Evolutionary conservation across 441 rosid species (phyloP).

Genomic region (Populus hybrid): DNA sequence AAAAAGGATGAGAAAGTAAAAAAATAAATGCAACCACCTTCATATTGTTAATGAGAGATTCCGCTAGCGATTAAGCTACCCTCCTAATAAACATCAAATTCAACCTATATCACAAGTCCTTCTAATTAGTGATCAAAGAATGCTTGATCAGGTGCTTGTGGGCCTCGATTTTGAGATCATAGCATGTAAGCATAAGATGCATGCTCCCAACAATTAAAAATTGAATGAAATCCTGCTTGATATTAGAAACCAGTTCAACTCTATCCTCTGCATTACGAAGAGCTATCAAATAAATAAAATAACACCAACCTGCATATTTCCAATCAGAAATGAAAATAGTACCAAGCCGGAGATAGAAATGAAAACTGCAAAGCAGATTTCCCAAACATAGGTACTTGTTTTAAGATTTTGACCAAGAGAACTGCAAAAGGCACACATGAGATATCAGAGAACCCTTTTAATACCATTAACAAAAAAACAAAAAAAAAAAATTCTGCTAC

Average conservation of each 20-base stretch:
- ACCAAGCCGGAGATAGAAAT: slow-evolving; percentile 69
- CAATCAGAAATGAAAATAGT: slow-evolving; percentile 72
- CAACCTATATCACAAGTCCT: not conserved
- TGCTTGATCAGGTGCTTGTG: not conserved
- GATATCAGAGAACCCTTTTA: not conserved
- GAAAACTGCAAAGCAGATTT: slow-evolving; percentile 64
- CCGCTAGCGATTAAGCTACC: not conserved
- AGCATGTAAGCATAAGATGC: not conserved
- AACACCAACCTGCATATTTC: slow-evolving; percentile 77
- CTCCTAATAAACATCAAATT: not conserved
- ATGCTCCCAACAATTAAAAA: not conserved
- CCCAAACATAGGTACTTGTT: slow-evolving; percentile 72
- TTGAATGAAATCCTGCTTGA: not conserved
- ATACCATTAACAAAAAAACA: not conserved
- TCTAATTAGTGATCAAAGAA: not conserved
- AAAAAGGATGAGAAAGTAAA: too few species aligned
- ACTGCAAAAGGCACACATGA: slow-evolving; percentile 38
- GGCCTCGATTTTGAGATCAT: not conserved
- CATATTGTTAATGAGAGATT: not conserved
- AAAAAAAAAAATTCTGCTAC: not conserved
- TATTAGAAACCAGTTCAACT: not conserved
- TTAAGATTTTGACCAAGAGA: slow-evolving; percentile 76
- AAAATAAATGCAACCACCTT: not conserved
- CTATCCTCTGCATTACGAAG: not conserved
- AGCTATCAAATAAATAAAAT: not conserved